Conservation (phyloP, 73 alveolate genomes). For the Paraurostyla sp. region DNA sequence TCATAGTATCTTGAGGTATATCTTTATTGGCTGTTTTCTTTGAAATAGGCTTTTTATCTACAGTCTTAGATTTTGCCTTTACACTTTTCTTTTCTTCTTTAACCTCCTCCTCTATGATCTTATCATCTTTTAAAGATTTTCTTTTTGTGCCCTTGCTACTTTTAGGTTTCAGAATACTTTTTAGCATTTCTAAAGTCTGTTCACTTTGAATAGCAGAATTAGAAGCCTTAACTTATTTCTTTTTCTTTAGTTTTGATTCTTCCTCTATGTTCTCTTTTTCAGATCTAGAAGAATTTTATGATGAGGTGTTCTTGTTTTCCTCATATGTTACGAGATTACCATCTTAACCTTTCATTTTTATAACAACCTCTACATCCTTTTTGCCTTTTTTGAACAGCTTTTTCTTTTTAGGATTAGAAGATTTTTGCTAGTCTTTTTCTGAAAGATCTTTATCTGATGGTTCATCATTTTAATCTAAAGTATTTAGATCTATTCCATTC, state of each 20-base stretch:
- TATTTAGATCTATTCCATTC: background rate
- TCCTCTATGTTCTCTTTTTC: conserved; percentile 9
- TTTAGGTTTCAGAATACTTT: conserved; percentile 3
- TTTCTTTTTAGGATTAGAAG: background rate
- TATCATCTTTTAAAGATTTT: background rate
- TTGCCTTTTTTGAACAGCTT: conserved; percentile 1
- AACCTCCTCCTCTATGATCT: background rate
- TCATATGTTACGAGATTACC: conserved; percentile 31
- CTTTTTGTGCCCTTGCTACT: background rate
- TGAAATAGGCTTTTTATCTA: background rate
- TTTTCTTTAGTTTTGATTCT: background rate
- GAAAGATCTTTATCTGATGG: background rate
- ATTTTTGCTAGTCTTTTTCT: background rate
- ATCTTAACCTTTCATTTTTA: conserved; percentile 50
- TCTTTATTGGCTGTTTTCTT: background rate
- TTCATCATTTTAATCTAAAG: background rate
- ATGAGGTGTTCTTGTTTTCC: background rate
- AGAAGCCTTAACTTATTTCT: background rate
- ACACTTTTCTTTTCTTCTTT: background rate
- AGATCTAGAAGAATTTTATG: background rate
- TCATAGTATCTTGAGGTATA: conserved; percentile 43
- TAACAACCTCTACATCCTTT: conserved; percentile 54
- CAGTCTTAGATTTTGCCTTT: background rate
- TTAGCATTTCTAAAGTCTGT: conserved; percentile 56
- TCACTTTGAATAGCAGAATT: conserved; percentile 12